These are phyloP conservation scores for Amanita pallidorosea DNA, from an alignment of 768 basidiomycete species.

Conservation along the genomic window DNA sequence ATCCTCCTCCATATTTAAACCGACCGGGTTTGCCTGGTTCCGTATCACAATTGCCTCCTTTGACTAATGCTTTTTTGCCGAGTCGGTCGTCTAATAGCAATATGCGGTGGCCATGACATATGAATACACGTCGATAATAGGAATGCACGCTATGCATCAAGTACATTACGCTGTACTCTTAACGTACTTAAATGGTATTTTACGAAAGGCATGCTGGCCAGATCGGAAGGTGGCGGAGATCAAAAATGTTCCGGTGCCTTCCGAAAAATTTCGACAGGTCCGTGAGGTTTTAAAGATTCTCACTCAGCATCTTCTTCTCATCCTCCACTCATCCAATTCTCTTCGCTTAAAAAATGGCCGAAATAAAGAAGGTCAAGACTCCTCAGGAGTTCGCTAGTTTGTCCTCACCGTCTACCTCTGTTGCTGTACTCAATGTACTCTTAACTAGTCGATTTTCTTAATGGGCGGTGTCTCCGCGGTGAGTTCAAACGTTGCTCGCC, in stretches of 20 bases:
- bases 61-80: conserved; percentile 17
- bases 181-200: conserved; percentile 3
- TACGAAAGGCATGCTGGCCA: background rate
- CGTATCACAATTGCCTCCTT: conserved; percentile 1
- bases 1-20: conserved; percentile 8
- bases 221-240: conserved; percentile 26
- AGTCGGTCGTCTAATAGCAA: conserved; percentile 7
- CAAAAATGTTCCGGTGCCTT: conserved; percentile 32
- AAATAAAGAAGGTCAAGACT: conserved; percentile 74
- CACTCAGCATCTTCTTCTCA: conserved; percentile 43
- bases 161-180: background rate
- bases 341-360: conserved; percentile 58
- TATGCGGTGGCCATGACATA: conserved; percentile 10
- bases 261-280: conserved; percentile 32
- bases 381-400: conserved; percentile 84
- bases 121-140: conserved; percentile 1
- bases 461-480: conserved; percentile 96
- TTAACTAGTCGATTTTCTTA: conserved; percentile 75
- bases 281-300: conserved; percentile 34
- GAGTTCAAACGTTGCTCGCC: conserved; percentile 18
- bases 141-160: too few species aligned
- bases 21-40: conserved; percentile 9
- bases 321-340: conserved; percentile 23
- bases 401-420: conserved; percentile 16
- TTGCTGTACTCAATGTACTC: conserved; percentile 9